Conservation (phyloP, 345 rosid genomes). For the Bruguiera sexangula region DNA sequence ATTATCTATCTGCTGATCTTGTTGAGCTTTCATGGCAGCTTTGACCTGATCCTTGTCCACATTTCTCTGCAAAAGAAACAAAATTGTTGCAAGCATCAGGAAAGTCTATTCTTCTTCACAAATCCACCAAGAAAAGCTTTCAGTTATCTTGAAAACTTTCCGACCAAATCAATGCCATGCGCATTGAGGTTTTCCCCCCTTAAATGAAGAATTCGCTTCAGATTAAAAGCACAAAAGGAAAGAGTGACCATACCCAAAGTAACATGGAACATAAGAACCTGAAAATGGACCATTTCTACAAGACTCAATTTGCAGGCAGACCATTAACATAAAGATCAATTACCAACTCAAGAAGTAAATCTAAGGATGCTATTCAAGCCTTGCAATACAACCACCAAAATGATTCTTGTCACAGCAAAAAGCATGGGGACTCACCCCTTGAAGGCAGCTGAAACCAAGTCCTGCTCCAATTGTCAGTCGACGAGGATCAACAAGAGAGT, state of each 20-base stretch:
- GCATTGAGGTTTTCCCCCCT: too few species aligned
- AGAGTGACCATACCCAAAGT: not conserved
- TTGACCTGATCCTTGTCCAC: slow-evolving; percentile 91
- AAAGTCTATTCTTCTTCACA: not conserved
- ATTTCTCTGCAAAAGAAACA: slow-evolving; percentile 54
- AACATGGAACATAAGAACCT: not conserved
- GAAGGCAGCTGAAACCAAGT: slow-evolving; percentile 89
- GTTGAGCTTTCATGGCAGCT: slow-evolving; percentile 99
- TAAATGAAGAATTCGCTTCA: too few species aligned
- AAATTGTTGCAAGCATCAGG: not conserved
- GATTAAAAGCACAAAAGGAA: too few species aligned
- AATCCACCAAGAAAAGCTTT: too few species aligned
- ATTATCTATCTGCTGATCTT: slow-evolving; percentile 93
- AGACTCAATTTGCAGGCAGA: not conserved
- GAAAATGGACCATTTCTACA: not conserved
- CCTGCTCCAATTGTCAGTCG: slow-evolving; percentile 90
- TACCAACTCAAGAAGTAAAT: not conserved
- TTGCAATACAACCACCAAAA: not conserved
- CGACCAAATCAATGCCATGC: too few species aligned
- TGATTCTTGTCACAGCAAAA: not conserved
- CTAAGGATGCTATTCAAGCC: not conserved
- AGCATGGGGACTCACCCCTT: slow-evolving; percentile 56
- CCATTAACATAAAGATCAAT: not conserved
- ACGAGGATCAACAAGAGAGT: slow-evolving; percentile 92
- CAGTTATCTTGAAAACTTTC: too few species aligned